Evolutionary conservation across 176 grass and related monocot species (phyloP).

Genomic region (Microstegium vimineum): DNA sequence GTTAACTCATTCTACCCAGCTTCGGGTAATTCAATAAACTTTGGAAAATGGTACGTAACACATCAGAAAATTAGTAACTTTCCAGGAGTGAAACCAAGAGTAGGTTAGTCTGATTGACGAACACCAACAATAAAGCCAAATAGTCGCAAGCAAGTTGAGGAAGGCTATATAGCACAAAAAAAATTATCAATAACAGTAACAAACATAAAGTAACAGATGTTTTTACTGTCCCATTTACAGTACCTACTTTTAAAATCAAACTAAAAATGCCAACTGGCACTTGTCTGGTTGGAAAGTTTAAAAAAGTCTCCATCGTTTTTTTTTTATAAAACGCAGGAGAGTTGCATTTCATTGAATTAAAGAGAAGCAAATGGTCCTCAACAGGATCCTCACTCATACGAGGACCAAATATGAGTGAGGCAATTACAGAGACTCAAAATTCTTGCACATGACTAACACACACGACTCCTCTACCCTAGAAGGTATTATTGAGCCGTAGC

Average conservation of each 20-base stretch:
- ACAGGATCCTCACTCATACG: no score
- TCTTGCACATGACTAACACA: no score
- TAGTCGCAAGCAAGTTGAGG: background rate
- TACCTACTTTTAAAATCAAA: background rate
- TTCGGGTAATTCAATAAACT: background rate
- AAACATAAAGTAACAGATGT: background rate
- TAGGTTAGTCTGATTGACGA: background rate
- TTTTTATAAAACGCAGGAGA: no score
- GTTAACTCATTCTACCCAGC: background rate
- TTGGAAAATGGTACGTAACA: background rate
- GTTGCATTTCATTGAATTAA: no score
- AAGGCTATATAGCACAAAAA: background rate
- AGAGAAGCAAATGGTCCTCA: no score
- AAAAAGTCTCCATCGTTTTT: no score
- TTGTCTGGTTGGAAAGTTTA: background rate
- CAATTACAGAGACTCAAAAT: no score
- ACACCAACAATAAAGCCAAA: background rate
- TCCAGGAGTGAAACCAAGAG: background rate
- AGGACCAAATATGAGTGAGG: no score
- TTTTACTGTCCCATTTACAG: background rate
- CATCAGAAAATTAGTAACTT: background rate
- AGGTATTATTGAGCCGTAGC: no score
- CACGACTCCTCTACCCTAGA: no score
- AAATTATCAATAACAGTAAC: background rate
- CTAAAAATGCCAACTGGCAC: background rate